Conservation (phyloP, 192 early-diverging fungal species). For the Backusella mclennaniae region DNA sequence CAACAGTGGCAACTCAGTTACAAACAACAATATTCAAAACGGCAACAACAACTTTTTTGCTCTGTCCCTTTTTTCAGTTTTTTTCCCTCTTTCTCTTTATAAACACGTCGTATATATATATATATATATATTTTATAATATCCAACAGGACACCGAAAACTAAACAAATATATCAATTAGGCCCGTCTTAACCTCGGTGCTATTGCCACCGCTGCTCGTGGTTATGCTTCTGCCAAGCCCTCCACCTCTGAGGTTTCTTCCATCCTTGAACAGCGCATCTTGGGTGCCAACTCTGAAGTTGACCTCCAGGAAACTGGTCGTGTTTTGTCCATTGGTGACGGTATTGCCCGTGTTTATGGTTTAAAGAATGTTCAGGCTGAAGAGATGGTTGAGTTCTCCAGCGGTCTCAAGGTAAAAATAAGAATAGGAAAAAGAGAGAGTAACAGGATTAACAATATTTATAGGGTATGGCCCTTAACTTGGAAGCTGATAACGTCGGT, state of each 20-base stretch:
- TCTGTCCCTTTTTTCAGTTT: neutral
- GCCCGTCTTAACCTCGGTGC: conserved; percentile 57
- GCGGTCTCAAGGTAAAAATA: conserved; percentile 85
- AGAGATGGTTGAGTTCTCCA: conserved; percentile 99
- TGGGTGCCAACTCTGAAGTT: conserved; percentile 76
- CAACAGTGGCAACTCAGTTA: neutral
- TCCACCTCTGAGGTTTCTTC: conserved; percentile 94
- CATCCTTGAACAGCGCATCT: conserved; percentile 97
- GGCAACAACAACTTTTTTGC: neutral
- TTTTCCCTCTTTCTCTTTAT: neutral
- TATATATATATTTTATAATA: neutral
- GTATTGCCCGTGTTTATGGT: conserved; percentile 99
- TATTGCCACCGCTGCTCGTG: conserved; percentile 48
- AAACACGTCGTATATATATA: neutral
- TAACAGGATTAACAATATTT: neutral
- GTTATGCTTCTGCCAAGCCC: conserved; percentile 56
- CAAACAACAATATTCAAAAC: neutral
- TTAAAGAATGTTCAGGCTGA: conserved; percentile 98
- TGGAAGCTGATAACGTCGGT: conserved; percentile 99
- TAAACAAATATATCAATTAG: conserved; percentile 18
- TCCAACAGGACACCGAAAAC: neutral
- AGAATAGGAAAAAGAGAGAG: neutral
- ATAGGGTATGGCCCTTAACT: conserved; percentile 99
- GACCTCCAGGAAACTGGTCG: conserved; percentile 98
- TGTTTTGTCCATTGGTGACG: conserved; percentile 99